Percentiles rank a stretch among this genome's conserved stretches.
These are phyloP conservation scores for Astrothelium macrocarpum DNA, from an alignment of 495 filamentous ascomycete genomes.

Conservation along the genomic window DNA sequence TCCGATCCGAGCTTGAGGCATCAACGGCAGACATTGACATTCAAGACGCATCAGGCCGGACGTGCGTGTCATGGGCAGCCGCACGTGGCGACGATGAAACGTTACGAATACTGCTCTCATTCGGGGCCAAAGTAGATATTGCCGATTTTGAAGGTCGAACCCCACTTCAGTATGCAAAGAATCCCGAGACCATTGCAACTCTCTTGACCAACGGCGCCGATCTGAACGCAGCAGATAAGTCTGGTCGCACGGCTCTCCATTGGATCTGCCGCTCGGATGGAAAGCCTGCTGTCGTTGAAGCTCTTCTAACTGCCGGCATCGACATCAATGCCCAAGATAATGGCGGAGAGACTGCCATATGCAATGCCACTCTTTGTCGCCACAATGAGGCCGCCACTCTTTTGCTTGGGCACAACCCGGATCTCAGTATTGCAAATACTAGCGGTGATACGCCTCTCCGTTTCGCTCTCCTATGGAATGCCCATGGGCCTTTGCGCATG, in stretches of 20 bases:
- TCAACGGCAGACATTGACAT: constrained; percentile 1
- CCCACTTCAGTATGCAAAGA: constrained; percentile 2
- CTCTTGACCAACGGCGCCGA: constrained; percentile 2
- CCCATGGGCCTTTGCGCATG: neutral
- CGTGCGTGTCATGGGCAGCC: constrained; percentile 1
- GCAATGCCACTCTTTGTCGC: neutral
- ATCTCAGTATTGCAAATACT: neutral
- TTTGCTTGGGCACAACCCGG: neutral
- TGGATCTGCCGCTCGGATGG: constrained; percentile 2
- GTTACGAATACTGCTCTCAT: neutral
- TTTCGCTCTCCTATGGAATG: neutral
- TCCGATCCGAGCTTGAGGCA: neutral
- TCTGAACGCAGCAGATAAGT: constrained; percentile 1
- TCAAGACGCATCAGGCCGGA: neutral
- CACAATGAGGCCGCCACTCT: neutral
- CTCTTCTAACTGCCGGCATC: neutral
- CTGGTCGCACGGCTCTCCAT: constrained; percentile 2
- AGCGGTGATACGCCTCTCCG: neutral
- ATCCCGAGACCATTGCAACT: neutral
- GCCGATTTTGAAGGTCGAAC: neutral
- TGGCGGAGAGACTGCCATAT: neutral
- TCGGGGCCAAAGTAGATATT: neutral
- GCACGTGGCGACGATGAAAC: neutral
- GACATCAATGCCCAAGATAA: neutral
- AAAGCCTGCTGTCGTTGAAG: constrained; percentile 1